These are phyloP conservation scores for Anisogramma anomala DNA, from an alignment of 2,329 filamentous ascomycete genomes.

Conservation along the genomic window DNA sequence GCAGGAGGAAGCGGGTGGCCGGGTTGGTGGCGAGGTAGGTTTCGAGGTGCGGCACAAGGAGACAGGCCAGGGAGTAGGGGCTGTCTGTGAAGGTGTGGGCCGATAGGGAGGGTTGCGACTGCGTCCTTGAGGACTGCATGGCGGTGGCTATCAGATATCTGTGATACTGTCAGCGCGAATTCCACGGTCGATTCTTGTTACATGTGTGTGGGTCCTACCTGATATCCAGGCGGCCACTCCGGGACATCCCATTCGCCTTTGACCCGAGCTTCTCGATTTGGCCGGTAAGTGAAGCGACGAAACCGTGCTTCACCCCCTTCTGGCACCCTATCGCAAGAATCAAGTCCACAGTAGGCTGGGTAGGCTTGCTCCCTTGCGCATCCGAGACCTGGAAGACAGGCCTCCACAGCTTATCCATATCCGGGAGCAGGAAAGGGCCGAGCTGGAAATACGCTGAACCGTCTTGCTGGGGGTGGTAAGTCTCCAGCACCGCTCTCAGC, in stretches of 20 bases:
- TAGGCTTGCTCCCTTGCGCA: conserved; percentile 20
- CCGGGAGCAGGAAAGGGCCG: conserved; percentile 35
- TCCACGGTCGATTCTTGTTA: not conserved
- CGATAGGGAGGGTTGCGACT: conserved; percentile 37
- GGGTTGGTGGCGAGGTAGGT: conserved; percentile 43
- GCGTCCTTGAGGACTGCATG: conserved; percentile 46
- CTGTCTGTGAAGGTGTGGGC: conserved; percentile 44
- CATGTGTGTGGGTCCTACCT: conserved; percentile 29
- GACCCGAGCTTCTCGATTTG: conserved; percentile 44
- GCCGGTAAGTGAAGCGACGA: conserved; percentile 35
- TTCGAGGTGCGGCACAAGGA: conserved; percentile 50
- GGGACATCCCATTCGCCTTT: conserved; percentile 36
- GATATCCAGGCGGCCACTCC: conserved; percentile 47
- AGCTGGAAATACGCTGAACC: conserved; percentile 34
- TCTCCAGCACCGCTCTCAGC: conserved; percentile 39
- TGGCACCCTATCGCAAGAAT: conserved; percentile 51
- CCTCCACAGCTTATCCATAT: conserved; percentile 40
- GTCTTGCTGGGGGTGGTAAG: conserved; percentile 37
- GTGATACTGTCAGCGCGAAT: not conserved
- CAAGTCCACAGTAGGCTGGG: conserved; percentile 37
- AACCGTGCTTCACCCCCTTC: conserved; percentile 38
- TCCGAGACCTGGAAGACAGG: conserved; percentile 36
- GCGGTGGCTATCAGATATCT: conserved; percentile 50
- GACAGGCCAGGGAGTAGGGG: conserved; percentile 41
- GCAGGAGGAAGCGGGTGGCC: conserved; percentile 42